phyloP scores from a whole-genome alignment of 345 rosid genomes.

The Camelina neglecta region DNA sequence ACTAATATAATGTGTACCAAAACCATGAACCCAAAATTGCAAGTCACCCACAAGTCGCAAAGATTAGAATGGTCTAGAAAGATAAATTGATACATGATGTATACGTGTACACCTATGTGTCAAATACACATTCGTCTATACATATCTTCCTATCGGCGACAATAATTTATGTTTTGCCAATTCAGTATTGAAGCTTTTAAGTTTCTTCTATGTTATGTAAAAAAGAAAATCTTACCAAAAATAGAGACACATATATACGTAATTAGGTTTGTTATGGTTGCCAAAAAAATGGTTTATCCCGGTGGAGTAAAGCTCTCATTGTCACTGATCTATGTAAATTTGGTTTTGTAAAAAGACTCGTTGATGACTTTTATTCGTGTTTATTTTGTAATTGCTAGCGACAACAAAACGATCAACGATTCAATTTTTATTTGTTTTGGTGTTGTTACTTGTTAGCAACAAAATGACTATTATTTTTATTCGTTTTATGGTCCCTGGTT shows the following conservation, averaged over 20 bases:
- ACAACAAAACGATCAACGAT: background rate
- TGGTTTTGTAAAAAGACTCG: background rate
- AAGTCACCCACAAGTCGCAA: conserved; percentile 32
- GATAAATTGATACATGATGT: background rate
- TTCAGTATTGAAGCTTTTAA: background rate
- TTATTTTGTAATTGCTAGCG: too few relatives aligned
- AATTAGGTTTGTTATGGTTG: background rate
- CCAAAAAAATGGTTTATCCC: background rate
- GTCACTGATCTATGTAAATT: background rate
- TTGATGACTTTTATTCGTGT: background rate
- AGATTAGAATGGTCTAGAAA: conserved; percentile 19
- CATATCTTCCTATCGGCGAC: conserved; percentile 5
- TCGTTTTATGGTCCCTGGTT: background rate
- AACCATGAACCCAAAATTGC: conserved; percentile 27
- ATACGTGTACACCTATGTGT: conserved; percentile 22
- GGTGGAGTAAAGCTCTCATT: background rate
- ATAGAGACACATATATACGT: background rate
- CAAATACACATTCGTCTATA: background rate
- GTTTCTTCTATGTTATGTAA: conserved; percentile 1
- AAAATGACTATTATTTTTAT: too few relatives aligned
- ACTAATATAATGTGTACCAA: conserved; percentile 2
- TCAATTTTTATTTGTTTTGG: too few relatives aligned
- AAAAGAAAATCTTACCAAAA: background rate
- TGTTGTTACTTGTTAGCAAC: too few relatives aligned
- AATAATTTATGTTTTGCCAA: background rate